Evolutionary conservation across 495 filamentous ascomycete species (phyloP), one percentile per base, ranked within the genome.

Genomic region (Hapsidospora chrysogenum): DNA sequence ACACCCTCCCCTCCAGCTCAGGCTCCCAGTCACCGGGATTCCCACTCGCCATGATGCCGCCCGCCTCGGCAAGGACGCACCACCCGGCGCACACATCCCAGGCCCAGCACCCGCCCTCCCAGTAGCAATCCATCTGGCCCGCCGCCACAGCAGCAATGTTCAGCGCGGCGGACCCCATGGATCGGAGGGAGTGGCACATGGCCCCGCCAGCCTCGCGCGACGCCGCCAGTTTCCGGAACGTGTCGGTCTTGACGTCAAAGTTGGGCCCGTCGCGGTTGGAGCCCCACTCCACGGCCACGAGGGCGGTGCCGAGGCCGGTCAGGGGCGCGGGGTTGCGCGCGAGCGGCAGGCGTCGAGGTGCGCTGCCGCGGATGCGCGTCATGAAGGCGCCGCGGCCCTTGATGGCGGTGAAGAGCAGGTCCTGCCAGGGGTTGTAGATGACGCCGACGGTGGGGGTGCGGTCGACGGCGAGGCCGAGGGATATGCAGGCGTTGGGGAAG

Each of bases 21-120:
- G 76, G 61, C 25, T 80, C 61, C 85, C 83, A 89, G 41, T 66
- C 67, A 2, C 79, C 84, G 0, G 75, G 73, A 49, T 86, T 92
- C 3, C 76, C 81, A 48, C 76, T 70, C 2, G 70, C 82, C 51
- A 93, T 73, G 25, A 75, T 65, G 1, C 86, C 86, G 0, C 86
- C 87, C 0, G 85, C 81, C 56, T 95, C 87, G 15, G 59, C 62
- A 13, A 95, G 57, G 43, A 95, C 80, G 20, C 85, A 76, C 87
- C 86, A 93, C 0, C 75, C 87, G 6, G 87, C 86, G 44, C 77
- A 80, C 9, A 93, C 84, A 59, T 95, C 86, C 86, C 86, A 94
- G 18, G 80, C 82, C 78, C 83, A 94, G 51, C 80, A 87, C 6
- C 87, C 86, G 10, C 81, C 84, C 48, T 95, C 86, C 86, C 87